Evolutionary conservation across 352 stramenopile genomes (phyloP).

Genomic region (Globisporangium cederbergense): DNA sequence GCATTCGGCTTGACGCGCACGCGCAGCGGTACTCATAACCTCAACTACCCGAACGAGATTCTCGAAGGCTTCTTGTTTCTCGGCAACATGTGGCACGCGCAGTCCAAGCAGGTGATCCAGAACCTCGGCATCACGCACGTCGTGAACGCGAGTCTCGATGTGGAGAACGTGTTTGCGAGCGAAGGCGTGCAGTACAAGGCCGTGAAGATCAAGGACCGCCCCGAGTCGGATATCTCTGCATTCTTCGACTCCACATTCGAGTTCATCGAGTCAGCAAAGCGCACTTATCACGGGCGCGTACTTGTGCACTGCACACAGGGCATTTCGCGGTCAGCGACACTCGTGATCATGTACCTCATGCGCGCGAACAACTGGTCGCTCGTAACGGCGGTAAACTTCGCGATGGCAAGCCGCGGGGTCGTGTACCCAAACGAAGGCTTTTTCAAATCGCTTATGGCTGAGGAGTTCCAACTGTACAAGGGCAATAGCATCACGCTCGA

Average conservation of each 20-base stretch:
- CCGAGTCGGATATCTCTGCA: slow-evolving; percentile 60
- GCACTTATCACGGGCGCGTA: slow-evolving; percentile 69
- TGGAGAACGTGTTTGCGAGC: slow-evolving; percentile 69
- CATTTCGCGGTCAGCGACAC: slow-evolving; percentile 76
- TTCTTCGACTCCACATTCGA: slow-evolving; percentile 68
- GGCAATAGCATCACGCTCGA: slow-evolving; percentile 68
- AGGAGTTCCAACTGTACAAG: slow-evolving; percentile 77
- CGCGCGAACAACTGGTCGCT: slow-evolving; percentile 79
- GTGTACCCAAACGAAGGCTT: slow-evolving; percentile 86
- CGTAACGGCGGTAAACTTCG: slow-evolving; percentile 79
- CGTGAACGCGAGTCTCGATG: slow-evolving; percentile 78
- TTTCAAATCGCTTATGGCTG: slow-evolving; percentile 64
- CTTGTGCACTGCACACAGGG: slow-evolving; percentile 84
- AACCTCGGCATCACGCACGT: slow-evolving; percentile 84
- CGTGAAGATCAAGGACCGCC: slow-evolving; percentile 79
- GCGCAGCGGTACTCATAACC: slow-evolving; percentile 79
- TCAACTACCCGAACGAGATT: slow-evolving; percentile 89
- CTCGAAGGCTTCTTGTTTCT: slow-evolving; percentile 84
- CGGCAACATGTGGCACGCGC: slow-evolving; percentile 87
- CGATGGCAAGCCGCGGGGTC: slow-evolving; percentile 66
- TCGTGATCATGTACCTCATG: slow-evolving; percentile 89
- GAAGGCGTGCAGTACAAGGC: slow-evolving; percentile 71
- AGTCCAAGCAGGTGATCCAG: slow-evolving; percentile 68
- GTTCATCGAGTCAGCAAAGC: slow-evolving; percentile 82
- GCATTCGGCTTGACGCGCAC: slow-evolving; percentile 57